Evolutionary conservation across 768 basidiomycete species (phyloP).

Genomic region (Crucibulum laeve): DNA sequence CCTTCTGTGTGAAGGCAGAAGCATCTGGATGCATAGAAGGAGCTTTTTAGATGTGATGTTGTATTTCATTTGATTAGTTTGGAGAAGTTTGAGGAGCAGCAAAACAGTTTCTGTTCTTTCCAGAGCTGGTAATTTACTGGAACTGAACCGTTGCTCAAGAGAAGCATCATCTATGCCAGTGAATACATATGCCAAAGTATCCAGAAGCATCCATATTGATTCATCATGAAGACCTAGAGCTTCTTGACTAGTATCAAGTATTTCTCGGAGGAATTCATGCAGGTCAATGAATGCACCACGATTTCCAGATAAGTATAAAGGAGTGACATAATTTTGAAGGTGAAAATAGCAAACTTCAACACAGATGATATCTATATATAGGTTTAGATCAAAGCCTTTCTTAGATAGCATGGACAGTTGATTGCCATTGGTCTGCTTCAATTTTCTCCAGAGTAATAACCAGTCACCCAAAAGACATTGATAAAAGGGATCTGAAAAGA

Average conservation of each 20-base stretch:
- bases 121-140: slow-evolving; percentile 7
- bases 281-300: slow-evolving; percentile 11
- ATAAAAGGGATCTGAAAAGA: too few species aligned
- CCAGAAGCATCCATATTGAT: slow-evolving; percentile 7
- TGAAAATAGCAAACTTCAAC: slow-evolving; percentile 11
- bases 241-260: slow-evolving; percentile 1
- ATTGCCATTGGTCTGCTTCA: slow-evolving; percentile 4
- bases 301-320: slow-evolving; percentile 8
- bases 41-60: slow-evolving; percentile 10
- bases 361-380: slow-evolving; percentile 9
- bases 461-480: slow-evolving; percentile 10
- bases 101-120: slow-evolving; percentile 8
- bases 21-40: slow-evolving; percentile 10
- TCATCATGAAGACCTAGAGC: slow-evolving; percentile 4
- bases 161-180: slow-evolving; percentile 8
- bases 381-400: slow-evolving; percentile 9
- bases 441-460: slow-evolving; percentile 10
- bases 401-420: slow-evolving; percentile 1
- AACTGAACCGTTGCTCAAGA: slow-evolving; percentile 7
- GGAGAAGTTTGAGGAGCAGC: slow-evolving; percentile 6
- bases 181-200: slow-evolving; percentile 12
- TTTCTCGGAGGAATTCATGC: slow-evolving; percentile 6
- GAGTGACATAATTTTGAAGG: slow-evolving; percentile 6
- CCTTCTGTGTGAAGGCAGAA: slow-evolving; percentile 7
- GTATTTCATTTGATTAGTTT: slow-evolving; percentile 6